Conservation (phyloP, 176 grass and related monocot genomes). For the Urochloa ruziziensis region DNA sequence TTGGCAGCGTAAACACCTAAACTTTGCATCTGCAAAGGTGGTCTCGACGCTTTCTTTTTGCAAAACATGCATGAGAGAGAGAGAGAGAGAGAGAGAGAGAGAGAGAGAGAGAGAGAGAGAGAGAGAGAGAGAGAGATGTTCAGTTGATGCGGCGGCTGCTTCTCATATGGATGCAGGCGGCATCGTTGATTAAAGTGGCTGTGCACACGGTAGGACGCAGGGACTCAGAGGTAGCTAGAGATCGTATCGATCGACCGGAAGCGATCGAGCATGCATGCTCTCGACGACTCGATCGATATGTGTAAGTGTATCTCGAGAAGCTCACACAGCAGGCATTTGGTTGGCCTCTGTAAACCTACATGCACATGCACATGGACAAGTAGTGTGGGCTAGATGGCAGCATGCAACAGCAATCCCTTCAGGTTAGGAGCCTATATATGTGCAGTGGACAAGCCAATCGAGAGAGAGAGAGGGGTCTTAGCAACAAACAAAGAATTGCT, state of each 20-base stretch:
- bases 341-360: constrained; percentile 28
- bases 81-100: not conserved
- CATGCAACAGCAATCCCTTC: not conserved
- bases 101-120: not conserved
- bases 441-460: not conserved
- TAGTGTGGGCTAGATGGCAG: constrained; percentile 4
- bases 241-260: constrained; percentile 11
- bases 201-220: constrained; percentile 32
- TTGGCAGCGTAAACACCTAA: constrained; percentile 65
- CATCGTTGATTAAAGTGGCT: constrained; percentile 63
- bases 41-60: constrained; percentile 13
- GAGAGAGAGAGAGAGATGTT: not conserved
- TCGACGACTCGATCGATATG: constrained; percentile 36
- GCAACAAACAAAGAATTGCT: not conserved
- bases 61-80: not conserved
- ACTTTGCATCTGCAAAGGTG: constrained; percentile 37
- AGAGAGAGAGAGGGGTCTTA: not conserved
- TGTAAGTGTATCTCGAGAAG: constrained; percentile 41
- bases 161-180: not conserved
- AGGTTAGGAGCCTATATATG: constrained; percentile 2
- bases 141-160: constrained; percentile 30
- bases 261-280: constrained; percentile 17
- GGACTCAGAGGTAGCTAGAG: constrained; percentile 36
- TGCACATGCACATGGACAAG: constrained; percentile 13
- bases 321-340: constrained; percentile 50